Percentiles rank a stretch among this genome's conserved stretches.
phyloP scores from a whole-genome alignment of 148 eudicot genomes.

The Drosera capensis region DNA sequence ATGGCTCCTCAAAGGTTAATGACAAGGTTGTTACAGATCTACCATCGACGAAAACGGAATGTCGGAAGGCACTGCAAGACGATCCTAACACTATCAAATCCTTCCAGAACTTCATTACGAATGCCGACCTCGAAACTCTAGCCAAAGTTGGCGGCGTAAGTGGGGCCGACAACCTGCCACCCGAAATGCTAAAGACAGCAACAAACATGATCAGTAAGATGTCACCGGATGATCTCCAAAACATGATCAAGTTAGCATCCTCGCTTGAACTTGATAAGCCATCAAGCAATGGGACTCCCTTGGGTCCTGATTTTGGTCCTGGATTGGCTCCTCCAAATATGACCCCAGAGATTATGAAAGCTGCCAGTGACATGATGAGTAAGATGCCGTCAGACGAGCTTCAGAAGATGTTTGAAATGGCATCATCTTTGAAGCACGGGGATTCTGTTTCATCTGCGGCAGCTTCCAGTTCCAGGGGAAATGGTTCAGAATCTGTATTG shows the following conservation, averaged over 20 bases:
- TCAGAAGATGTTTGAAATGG: conserved; percentile 75
- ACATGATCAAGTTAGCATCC: conserved; percentile 80
- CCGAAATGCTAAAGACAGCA: conserved; percentile 82
- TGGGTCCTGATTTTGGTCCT: conserved; percentile 26
- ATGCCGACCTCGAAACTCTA: conserved; percentile 64
- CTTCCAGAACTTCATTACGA: conserved; percentile 68
- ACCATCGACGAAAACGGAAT: conserved; percentile 35
- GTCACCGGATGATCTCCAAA: conserved; percentile 93
- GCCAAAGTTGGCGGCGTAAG: conserved; percentile 49
- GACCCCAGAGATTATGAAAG: conserved; percentile 84
- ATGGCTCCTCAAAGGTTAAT: conserved; percentile 13
- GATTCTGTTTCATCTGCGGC: conserved; percentile 27
- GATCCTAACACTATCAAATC: conserved; percentile 78
- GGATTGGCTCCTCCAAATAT: conserved; percentile 46
- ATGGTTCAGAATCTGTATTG: conserved; percentile 14
- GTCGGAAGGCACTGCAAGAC: conserved; percentile 49
- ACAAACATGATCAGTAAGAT: conserved; percentile 68
- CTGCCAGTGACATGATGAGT: conserved; percentile 88
- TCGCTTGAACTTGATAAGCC: conserved; percentile 62
- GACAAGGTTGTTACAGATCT: conserved; percentile 14
- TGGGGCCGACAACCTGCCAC: conserved; percentile 43
- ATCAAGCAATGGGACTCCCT: conserved; percentile 18
- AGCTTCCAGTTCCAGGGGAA: conserved; percentile 20
- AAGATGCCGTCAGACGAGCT: conserved; percentile 79
- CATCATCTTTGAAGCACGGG: conserved; percentile 53